phyloP scores from a whole-genome alignment of 202 grass and related monocot species.

The Saccharum hybrid region DNA sequence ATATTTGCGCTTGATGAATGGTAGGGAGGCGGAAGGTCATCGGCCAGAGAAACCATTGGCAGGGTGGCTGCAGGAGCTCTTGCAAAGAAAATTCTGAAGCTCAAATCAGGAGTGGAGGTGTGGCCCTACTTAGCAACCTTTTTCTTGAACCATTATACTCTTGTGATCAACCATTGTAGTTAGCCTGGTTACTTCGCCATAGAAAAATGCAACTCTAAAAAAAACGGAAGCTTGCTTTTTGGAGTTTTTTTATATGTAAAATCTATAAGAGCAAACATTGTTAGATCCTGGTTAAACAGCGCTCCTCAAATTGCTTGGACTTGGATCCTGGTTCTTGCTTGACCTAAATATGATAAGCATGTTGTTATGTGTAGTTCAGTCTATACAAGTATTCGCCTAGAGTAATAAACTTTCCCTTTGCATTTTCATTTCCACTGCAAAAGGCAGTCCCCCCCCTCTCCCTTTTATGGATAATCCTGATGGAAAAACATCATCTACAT shows the following conservation, averaged over 20 bases:
- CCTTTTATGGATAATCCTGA: conserved; percentile 14
- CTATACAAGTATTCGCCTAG: conserved; percentile 5
- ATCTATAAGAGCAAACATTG: conserved; percentile 3
- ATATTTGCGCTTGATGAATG: conserved; percentile 43
- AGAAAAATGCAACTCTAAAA: conserved; percentile 9
- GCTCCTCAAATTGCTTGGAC: conserved; percentile 4
- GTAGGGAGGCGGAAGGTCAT: conserved; percentile 95
- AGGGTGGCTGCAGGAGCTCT: conserved; percentile 95
- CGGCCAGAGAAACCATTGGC: conserved; percentile 98
- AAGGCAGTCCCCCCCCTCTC: conserved; percentile 1
- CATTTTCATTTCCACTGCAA: conserved; percentile 20
- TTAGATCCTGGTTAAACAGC: conserved; percentile 16
- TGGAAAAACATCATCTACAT: conserved; percentile 18
- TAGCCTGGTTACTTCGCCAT: conserved; percentile 1
- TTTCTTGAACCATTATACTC: conserved; percentile 12
- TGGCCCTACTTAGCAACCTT: conserved; percentile 25
- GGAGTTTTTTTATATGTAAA: not conserved
- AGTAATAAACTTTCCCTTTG: conserved; percentile 6
- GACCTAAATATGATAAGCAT: conserved; percentile 26
- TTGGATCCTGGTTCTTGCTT: conserved; percentile 27
- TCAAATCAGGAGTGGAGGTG: conserved; percentile 85
- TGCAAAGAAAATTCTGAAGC: conserved; percentile 98
- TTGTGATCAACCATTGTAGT: conserved; percentile 19
- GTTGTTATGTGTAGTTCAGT: conserved; percentile 12
- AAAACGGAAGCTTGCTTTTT: not conserved